Percentiles rank a stretch among this genome's conserved stretches.
These are phyloP conservation scores for Halophytophthora batemanensis DNA, from an alignment of 352 stramenopile species.

Conservation along the genomic window DNA sequence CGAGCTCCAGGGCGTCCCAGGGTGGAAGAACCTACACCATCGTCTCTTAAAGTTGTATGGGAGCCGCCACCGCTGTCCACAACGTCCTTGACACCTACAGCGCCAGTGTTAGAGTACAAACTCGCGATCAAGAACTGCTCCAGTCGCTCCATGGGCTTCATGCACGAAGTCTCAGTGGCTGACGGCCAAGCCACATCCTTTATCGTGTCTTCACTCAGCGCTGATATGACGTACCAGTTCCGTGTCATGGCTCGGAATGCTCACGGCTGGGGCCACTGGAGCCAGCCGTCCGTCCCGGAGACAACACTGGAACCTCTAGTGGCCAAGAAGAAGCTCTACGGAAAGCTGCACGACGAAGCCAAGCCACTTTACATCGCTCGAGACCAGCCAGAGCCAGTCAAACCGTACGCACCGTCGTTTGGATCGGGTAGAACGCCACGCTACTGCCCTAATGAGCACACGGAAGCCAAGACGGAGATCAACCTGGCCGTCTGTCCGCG, in stretches of 20 bases:
- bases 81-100: slow-evolving; percentile 11
- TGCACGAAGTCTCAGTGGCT: slow-evolving; percentile 43
- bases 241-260: slow-evolving; percentile 65
- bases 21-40: slow-evolving; percentile 35
- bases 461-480: slow-evolving; percentile 28
- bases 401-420: slow-evolving; percentile 46
- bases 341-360: background rate
- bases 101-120: slow-evolving; percentile 48
- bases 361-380: slow-evolving; percentile 29
- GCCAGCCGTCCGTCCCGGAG: slow-evolving; percentile 54
- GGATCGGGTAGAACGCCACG: slow-evolving; percentile 63
- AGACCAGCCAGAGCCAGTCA: slow-evolving; percentile 44
- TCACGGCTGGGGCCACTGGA: slow-evolving; percentile 69
- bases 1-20: slow-evolving; percentile 31
- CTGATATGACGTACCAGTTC: slow-evolving; percentile 85
- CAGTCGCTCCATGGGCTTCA: slow-evolving; percentile 49
- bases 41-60: slow-evolving; percentile 54
- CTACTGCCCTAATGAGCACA: slow-evolving; percentile 26
- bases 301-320: slow-evolving; percentile 33
- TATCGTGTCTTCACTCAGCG: slow-evolving; percentile 60
- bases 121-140: slow-evolving; percentile 58
- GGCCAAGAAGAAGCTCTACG: slow-evolving; percentile 10
- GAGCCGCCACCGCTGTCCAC: slow-evolving; percentile 9
- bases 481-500: slow-evolving; percentile 42
- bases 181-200: slow-evolving; percentile 20